Conservation (phyloP, 2,329 filamentous ascomycete species). For the Amauroascus niger region DNA sequence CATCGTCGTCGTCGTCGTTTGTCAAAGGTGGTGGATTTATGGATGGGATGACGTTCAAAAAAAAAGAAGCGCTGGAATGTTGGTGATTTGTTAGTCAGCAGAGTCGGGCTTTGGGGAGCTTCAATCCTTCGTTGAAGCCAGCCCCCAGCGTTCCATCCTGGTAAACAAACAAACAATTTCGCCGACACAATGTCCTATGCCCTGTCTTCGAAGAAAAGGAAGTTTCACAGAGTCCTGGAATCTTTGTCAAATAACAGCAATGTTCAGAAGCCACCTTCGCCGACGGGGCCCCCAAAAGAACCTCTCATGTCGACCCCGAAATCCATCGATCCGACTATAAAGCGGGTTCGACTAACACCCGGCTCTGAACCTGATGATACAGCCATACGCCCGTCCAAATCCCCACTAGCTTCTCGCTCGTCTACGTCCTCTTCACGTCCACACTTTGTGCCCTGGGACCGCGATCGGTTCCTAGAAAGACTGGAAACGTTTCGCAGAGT, state of each 20-base stretch:
- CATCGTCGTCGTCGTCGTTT: no score
- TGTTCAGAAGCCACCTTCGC: constrained; percentile 8
- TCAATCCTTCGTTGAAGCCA: no score
- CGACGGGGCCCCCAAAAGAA: background rate
- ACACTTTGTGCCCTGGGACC: constrained; percentile 78
- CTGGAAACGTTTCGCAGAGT: constrained; percentile 84
- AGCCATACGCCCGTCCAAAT: constrained; percentile 4
- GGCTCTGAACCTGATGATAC: constrained; percentile 10
- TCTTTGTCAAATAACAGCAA: constrained; percentile 27
- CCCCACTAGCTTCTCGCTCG: constrained; percentile 23
- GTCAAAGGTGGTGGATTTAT: no score
- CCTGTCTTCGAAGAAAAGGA: constrained; percentile 39
- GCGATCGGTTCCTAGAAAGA: constrained; percentile 67
- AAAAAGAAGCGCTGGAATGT: background rate
- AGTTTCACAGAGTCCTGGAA: constrained; percentile 40
- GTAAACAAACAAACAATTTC: background rate
- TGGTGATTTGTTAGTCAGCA: no score
- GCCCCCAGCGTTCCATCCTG: no score
- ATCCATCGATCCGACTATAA: constrained; percentile 15
- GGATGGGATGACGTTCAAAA: background rate
- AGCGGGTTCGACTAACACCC: constrained; percentile 16
- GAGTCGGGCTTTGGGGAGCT: no score
- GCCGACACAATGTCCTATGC: constrained; percentile 36
- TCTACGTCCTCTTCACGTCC: constrained; percentile 38
- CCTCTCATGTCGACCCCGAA: background rate